These are phyloP conservation scores for Lasiodiplodia gonubiensis DNA, from an alignment of 2,329 filamentous ascomycete species.

Conservation along the genomic window DNA sequence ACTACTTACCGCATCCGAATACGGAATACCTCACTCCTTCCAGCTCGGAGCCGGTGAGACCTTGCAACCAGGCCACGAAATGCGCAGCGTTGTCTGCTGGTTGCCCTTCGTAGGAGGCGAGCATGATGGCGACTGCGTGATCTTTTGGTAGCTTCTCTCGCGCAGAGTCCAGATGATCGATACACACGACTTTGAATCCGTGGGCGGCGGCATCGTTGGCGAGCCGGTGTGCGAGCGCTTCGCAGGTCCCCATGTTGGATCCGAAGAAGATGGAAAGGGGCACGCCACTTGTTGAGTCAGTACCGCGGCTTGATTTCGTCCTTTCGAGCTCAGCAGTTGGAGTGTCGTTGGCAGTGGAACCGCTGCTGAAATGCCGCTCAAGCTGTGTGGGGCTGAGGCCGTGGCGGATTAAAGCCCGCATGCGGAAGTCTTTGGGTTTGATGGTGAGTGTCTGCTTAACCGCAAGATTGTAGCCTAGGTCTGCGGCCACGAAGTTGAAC, in stretches of 20 bases:
- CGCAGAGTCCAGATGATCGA: constrained; percentile 43
- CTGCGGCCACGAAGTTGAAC: constrained; percentile 51
- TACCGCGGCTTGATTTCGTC: too few species aligned
- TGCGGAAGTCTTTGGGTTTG: constrained; percentile 50
- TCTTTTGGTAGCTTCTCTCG: constrained; percentile 44
- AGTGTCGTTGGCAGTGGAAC: neutral
- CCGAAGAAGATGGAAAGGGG: constrained; percentile 46
- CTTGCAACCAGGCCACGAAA: constrained; percentile 49
- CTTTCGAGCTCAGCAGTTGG: too few species aligned
- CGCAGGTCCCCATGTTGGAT: constrained; percentile 50
- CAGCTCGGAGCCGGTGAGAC: constrained; percentile 37
- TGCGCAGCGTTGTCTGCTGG: constrained; percentile 51
- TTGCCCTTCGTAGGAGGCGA: constrained; percentile 50
- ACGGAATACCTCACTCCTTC: constrained; percentile 46
- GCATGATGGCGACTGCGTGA: constrained; percentile 47
- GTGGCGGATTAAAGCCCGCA: constrained; percentile 33
- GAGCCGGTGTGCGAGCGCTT: constrained; percentile 48
- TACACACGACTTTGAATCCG: constrained; percentile 44
- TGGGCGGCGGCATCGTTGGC: constrained; percentile 43
- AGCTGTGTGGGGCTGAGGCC: too few species aligned
- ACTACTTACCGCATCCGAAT: constrained; percentile 45
- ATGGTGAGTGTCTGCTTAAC: constrained; percentile 54
- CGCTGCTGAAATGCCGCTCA: neutral
- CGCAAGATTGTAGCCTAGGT: constrained; percentile 51
- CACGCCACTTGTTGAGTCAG: too few species aligned